Conservation (phyloP, 345 rosid genomes). For the Lumnitzera racemosa region DNA sequence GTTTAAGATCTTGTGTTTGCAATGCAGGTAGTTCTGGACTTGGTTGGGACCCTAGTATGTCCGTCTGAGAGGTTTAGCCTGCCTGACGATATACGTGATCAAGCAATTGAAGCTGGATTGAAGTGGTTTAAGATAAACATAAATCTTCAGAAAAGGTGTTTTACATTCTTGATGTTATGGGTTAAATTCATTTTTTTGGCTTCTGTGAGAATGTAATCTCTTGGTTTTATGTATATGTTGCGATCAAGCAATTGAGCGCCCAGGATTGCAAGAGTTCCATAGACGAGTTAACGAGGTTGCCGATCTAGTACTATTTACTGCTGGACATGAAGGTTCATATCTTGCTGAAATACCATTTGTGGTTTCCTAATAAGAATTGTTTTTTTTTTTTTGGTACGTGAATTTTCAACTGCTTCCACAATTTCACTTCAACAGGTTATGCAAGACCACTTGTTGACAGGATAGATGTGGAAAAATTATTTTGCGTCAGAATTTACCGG, state of each 20-base stretch:
- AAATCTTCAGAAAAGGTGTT: slow-evolving; percentile 87
- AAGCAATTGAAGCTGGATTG: slow-evolving; percentile 73
- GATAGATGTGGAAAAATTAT: slow-evolving; percentile 62
- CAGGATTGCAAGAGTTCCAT: slow-evolving; percentile 74
- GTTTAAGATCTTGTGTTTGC: neutral
- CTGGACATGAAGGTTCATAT: slow-evolving; percentile 85
- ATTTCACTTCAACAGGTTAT: slow-evolving; percentile 47
- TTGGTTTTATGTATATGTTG: slow-evolving; percentile 21
- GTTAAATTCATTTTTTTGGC: slow-evolving; percentile 3
- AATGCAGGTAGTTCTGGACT: slow-evolving; percentile 88
- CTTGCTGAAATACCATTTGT: neutral
- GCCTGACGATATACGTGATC: slow-evolving; percentile 49
- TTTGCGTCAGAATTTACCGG: slow-evolving; percentile 75
- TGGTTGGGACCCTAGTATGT: slow-evolving; percentile 93
- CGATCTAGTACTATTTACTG: slow-evolving; percentile 84
- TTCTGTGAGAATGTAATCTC: slow-evolving; percentile 5
- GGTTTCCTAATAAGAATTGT: neutral
- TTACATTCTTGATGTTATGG: slow-evolving; percentile 4
- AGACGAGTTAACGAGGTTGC: slow-evolving; percentile 63
- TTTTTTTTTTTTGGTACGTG: neutral
- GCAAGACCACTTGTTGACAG: slow-evolving; percentile 93
- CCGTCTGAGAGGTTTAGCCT: slow-evolving; percentile 84
- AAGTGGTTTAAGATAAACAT: slow-evolving; percentile 90
- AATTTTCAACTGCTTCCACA: neutral
- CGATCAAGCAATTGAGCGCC: slow-evolving; percentile 83